Conservation (phyloP, 495 filamentous ascomycete genomes). For the Margaritispora aquatica region DNA sequence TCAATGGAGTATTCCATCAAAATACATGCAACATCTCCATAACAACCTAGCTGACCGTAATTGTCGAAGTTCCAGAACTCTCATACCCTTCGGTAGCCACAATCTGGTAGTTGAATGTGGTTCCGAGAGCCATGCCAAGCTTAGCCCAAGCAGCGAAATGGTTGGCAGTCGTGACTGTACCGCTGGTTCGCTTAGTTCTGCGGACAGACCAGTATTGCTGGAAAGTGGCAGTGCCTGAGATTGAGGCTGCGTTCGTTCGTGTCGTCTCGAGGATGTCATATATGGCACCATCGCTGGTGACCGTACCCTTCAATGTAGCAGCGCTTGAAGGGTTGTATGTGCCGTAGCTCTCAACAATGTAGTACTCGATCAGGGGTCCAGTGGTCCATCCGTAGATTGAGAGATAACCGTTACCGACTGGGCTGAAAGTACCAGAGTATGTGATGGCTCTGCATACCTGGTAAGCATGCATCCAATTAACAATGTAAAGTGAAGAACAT, state of each 20-base stretch:
- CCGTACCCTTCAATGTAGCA: constrained; percentile 44
- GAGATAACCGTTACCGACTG: constrained; percentile 43
- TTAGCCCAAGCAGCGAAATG: constrained; percentile 34
- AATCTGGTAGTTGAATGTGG: constrained; percentile 53
- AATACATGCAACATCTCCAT: too few species aligned
- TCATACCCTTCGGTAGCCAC: constrained; percentile 46
- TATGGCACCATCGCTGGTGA: constrained; percentile 51
- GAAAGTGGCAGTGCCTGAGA: not conserved
- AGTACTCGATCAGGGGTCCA: constrained; percentile 55
- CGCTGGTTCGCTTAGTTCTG: constrained; percentile 37
- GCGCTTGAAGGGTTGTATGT: constrained; percentile 48
- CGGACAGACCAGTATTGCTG: constrained; percentile 48
- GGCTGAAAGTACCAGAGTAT: constrained; percentile 45
- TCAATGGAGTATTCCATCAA: too few species aligned
- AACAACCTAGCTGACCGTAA: constrained; percentile 2
- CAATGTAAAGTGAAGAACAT: constrained; percentile 25
- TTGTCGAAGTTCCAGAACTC: constrained; percentile 29
- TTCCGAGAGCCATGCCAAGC: constrained; percentile 31
- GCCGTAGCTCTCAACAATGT: constrained; percentile 50
- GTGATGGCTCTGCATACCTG: constrained; percentile 16
- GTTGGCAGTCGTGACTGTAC: constrained; percentile 17
- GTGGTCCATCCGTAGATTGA: constrained; percentile 56
- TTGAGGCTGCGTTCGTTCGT: constrained; percentile 50
- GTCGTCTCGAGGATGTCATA: constrained; percentile 59
- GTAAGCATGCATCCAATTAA: not conserved